Conservation (phyloP, 352 stramenopile genomes). For the Phytophthora pisi region DNA sequence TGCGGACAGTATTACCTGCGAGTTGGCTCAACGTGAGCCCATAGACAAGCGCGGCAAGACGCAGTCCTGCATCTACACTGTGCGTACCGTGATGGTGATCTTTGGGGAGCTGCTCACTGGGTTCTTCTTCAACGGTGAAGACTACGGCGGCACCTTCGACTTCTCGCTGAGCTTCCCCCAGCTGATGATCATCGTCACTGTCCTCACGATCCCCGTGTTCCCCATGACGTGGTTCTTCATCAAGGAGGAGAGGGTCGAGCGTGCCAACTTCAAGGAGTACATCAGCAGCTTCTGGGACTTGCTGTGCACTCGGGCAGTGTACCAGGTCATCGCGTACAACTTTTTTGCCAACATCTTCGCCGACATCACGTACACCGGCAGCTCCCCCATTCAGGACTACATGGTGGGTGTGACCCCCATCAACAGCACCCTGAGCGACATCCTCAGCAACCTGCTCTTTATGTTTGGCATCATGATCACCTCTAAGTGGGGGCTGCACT, state of each 20-base stretch:
- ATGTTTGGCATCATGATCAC: conserved; percentile 34
- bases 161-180: conserved; percentile 53
- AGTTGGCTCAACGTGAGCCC: conserved; percentile 50
- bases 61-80: conserved; percentile 51
- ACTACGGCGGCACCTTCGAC: conserved; percentile 60
- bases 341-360: conserved; percentile 36
- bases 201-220: conserved; percentile 22
- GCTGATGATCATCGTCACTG: conserved; percentile 46
- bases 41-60: conserved; percentile 39
- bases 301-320: conserved; percentile 34
- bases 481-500: conserved; percentile 38
- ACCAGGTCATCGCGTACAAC: conserved; percentile 39
- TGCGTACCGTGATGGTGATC: conserved; percentile 40
- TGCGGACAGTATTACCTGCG: conserved; percentile 53
- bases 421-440: conserved; percentile 30
- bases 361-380: conserved; percentile 31
- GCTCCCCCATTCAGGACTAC: conserved; percentile 14
- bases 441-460: conserved; percentile 38
- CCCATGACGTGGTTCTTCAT: conserved; percentile 41
- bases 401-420: conserved; percentile 35
- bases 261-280: conserved; percentile 26
- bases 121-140: conserved; percentile 54
- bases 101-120: conserved; percentile 37
- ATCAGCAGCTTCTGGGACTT: conserved; percentile 30
- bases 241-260: conserved; percentile 28